Evolutionary conservation across 2,329 filamentous ascomycete species (phyloP), one percentile per base, ranked within the genome.

Genomic region (Fusarium nelsonii): DNA sequence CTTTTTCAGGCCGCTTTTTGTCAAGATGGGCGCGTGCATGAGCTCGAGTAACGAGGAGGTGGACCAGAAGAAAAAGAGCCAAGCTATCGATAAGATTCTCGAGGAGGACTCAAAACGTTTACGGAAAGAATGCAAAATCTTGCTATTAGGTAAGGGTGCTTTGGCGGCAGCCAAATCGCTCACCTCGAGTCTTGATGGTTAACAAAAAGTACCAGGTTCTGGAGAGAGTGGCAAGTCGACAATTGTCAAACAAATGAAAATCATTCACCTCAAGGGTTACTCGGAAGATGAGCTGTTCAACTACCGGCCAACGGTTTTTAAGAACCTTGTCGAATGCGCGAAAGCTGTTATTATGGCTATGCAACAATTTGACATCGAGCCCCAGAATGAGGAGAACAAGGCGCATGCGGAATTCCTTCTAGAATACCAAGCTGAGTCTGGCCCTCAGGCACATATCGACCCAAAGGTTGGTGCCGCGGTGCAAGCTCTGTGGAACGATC

Each of bases 231-330:
- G 96, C 73, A 99, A 99, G 83, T 98, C 96, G 61, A 99, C 96
- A 11, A 98, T 99, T 75, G 96, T 99, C 73, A 99, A 99, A 82
- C 96, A 99, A 85, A 99, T 99, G 96, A 99, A 98, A 83, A 99
- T 99, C 75, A 98, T 99, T 77, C 96, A 99, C 78, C 91, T 98
- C 76, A 97, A 97, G 82, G 96, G 96, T 65, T 99, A 99, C 81
- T 94, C 93, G 12, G 90, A 93, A 72, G 95, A 98, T 75, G 96
- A 99, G 81, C 86, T 98, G 50, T 92, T 92, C 75, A 91, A 97
- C 78, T 98, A 98, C 83, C 92, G 96, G 63, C 89, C 97, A 67
- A 98, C 96, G 34, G 94, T 99, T 64, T 99, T 97, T 85, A 99
- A 99, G 83, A 99, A 99, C 79, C 86, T 99, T 63, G 88, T 98